A percentile compares a stretch with the other conserved stretches of the same genome.
phyloP scores from a whole-genome alignment of 2,329 filamentous ascomycete genomes.

The Penicillium sp. region DNA sequence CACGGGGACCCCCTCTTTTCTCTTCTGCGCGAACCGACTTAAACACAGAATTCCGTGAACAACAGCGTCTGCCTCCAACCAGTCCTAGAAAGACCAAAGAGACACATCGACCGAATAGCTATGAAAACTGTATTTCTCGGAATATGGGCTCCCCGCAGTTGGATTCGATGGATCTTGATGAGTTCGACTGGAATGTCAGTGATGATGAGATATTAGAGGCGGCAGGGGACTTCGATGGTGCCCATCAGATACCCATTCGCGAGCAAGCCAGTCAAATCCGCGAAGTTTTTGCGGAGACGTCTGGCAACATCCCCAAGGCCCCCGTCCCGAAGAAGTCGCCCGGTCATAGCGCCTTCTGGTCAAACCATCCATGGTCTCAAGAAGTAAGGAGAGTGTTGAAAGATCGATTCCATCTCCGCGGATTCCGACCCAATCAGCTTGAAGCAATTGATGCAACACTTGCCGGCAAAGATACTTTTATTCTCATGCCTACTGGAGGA shows the following conservation, averaged over 20 bases:
- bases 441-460: conserved; percentile 95
- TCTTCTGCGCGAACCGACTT: background rate
- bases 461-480: conserved; percentile 82
- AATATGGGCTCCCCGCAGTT: conserved; percentile 42
- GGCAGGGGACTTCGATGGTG: conserved; percentile 38
- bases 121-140: conserved; percentile 34
- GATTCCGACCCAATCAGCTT: conserved; percentile 87
- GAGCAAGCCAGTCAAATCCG: conserved; percentile 25
- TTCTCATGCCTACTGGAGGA: conserved; percentile 96
- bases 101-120: conserved; percentile 10
- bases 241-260: conserved; percentile 14
- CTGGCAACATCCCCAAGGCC: conserved; percentile 36
- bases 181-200: conserved; percentile 45
- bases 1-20: background rate
- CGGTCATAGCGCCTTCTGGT: conserved; percentile 46
- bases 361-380: conserved; percentile 73
- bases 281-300: conserved; percentile 42
- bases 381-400: conserved; percentile 80
- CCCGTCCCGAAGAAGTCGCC: conserved; percentile 34
- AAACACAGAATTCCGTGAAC: conserved; percentile 3
- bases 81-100: conserved; percentile 7
- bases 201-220: conserved; percentile 49
- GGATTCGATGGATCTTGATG: conserved; percentile 29
- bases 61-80: background rate
- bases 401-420: conserved; percentile 77